phyloP scores from a whole-genome alignment of 176 grass and related monocot species.

The Sorghum bicolor region Sorghum_bicolor_NCBIv3 NC_012878.2:4442001-4442500 shows the following conservation, averaged over 20 bases:
- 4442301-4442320: not conserved
- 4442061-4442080: not conserved
- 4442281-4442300: not conserved
- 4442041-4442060: constrained; percentile 8
- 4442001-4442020: constrained; percentile 25
- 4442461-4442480: not conserved
- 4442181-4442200: not conserved
- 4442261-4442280: not conserved
- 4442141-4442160: constrained; percentile 21
- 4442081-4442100: constrained; percentile 40
- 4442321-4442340: not conserved
- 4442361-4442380: not conserved
- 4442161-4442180: not conserved
- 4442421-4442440: not conserved
- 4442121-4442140: constrained; percentile 2
- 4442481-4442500: too few species aligned
- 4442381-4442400: not conserved
- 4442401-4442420: not conserved
- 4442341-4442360: not conserved
- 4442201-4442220: not conserved
- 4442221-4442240: constrained; percentile 12
- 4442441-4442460: not conserved
- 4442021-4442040: constrained; percentile 15
- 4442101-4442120: constrained; percentile 54
- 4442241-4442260: constrained; percentile 26